Evolutionary conservation across 441 rosid species (phyloP), one percentile per base, ranked within the genome.

Genomic region (Pelargonium exstipulatum): DNA sequence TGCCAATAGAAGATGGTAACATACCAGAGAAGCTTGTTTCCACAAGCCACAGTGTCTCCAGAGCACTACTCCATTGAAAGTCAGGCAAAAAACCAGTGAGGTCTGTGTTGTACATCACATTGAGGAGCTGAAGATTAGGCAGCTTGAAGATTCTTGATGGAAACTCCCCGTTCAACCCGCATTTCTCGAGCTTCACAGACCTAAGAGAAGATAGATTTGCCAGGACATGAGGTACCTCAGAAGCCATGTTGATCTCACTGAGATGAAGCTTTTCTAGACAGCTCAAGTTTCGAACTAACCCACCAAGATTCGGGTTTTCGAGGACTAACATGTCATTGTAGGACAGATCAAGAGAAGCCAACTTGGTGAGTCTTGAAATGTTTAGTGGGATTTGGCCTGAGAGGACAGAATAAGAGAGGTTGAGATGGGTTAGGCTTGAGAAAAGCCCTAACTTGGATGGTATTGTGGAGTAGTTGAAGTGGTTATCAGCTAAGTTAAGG

Each of bases 301-400:
- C 13, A 12, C 14, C 6, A 20, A 70, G 8, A 53, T 51, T 10
- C 4, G 0, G 17, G 0, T 10, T 65, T 37, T 45, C 29, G 29
- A 77, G 20, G 26, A 0, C 48, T 0, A 65, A 2, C 45, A 1
- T 0, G 35, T 0, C 2, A 26, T 75, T 63, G 0, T 0, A 0
- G 4, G 68, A 68, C 32, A 80, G 67, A 48, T 74, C 69, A 5
- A 80, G 66, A n/a, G 75, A 17, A 35, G 69, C 24, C 22, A 80
- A 35, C 35, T 5, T 2, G 4, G 63, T 64, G 22, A 73, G 18
- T 1, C 57, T 60, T 14, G 72, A 18, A 1, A 76, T 68, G 2
- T 53, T 45, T 1, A 2, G 4, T 8, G 79, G 79, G 14, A 72
- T 53, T 8, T 6, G 14, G 46, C 77, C 77, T 3, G 45, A 17